phyloP scores from a whole-genome alignment of 140 eudicot genomes.

The Anethum foeniculum region DNA sequence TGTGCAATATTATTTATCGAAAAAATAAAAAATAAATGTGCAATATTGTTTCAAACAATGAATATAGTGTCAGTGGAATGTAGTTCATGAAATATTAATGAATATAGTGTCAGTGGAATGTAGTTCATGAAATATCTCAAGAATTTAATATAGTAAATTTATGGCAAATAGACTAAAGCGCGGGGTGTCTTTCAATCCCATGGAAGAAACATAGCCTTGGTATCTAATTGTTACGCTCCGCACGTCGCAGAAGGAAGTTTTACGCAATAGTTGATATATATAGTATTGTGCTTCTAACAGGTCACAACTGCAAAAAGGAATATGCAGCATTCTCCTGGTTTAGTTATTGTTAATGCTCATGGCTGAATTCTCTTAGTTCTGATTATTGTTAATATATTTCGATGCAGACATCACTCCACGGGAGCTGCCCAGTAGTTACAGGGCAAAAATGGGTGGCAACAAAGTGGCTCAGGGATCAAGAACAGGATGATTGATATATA shows the following conservation, averaged over 20 bases:
- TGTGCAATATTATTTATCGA: not conserved
- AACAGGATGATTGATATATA: conserved; percentile 37
- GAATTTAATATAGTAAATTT: not conserved
- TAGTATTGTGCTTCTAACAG: not conserved
- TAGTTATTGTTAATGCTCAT: not conserved
- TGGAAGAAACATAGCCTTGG: not conserved
- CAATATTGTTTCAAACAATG: not conserved
- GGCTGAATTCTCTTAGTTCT: not conserved
- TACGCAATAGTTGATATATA: not conserved
- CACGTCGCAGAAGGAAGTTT: not conserved
- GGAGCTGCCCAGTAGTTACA: conserved; percentile 82
- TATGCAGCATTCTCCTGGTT: not conserved
- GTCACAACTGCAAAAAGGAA: not conserved
- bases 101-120: not conserved
- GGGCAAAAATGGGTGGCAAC: conserved; percentile 99
- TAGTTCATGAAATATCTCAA: not conserved
- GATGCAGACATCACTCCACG: conserved; percentile 79
- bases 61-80: not conserved
- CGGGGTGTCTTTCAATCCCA: not conserved
- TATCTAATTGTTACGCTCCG: not conserved
- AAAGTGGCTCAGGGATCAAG: conserved; percentile 89
- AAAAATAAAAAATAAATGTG: not conserved
- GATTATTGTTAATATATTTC: not conserved
- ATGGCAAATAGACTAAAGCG: not conserved
- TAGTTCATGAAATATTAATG: not conserved